A percentile compares a stretch with the other conserved stretches of the same genome.
Conservation (phyloP, 305 asterid species). For the Fraxinus nigra region DNA sequence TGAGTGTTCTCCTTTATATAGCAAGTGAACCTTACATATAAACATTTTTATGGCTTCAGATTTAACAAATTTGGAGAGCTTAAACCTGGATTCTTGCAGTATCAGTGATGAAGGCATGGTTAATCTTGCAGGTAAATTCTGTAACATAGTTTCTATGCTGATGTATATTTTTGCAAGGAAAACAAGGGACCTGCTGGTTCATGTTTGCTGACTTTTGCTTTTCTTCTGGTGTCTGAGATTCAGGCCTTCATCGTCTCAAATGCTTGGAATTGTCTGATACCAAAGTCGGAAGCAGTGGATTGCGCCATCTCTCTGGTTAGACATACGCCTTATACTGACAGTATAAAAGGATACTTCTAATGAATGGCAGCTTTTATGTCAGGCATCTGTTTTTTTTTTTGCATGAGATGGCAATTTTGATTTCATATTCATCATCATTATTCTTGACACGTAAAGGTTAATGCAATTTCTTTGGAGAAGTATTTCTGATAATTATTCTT, state of each 20-base stretch:
- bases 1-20: neutral
- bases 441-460: neutral
- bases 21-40: neutral
- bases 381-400: neutral
- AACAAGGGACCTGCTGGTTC: neutral
- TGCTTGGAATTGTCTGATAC: constrained; percentile 89
- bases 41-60: constrained; percentile 37
- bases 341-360: neutral
- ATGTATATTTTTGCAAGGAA: neutral
- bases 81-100: constrained; percentile 89
- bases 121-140: constrained; percentile 70
- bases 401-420: neutral
- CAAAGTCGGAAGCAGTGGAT: constrained; percentile 81
- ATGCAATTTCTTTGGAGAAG: neutral
- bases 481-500: neutral
- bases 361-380: neutral
- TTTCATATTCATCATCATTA: neutral
- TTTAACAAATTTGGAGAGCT: constrained; percentile 72
- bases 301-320: constrained; percentile 86
- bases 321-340: neutral
- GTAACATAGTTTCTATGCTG: neutral
- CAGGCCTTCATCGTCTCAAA: constrained; percentile 73
- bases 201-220: constrained; percentile 3
- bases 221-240: constrained; percentile 23
- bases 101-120: constrained; percentile 84